Base-by-base conservation (phyloP, 495 filamentous ascomycete genomes). In the Hypoxylon lienhwacheense region DNA sequence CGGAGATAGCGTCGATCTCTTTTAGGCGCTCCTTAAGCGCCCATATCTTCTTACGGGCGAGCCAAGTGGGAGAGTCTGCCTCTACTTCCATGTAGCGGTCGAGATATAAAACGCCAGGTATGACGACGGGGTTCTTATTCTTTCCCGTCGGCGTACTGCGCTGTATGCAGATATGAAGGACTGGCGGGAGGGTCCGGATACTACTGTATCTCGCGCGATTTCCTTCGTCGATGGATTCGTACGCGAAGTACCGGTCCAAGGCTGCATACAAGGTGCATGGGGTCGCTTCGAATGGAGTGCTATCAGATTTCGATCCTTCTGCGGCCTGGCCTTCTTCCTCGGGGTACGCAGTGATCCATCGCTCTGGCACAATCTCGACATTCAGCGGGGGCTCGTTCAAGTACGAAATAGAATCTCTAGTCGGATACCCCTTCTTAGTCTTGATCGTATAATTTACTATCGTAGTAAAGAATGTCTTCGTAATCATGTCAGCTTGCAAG, bases 91-190 rank as follows among this genome's bases (percentile, higher is more conserved):
- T 85, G 68, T 92, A 98, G 10, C 91, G 82, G 70, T 97, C 93
- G 37, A 98, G 75, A 65, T 87, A 97, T 24, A 98, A 81, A 2
- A 78, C 83, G 41, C 92, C 84, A 12, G 82, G 79, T 16, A 98
- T 78, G 8, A 79, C 73, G 14, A 97, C 75, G 29, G 88, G 87
- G 40, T 91, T 84, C 20, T 85, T 83, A 7, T 90, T 90, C 56
- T 96, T 97, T 11, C 45, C 61, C 58, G 39, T 84, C 40, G 81
- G 91, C 25, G 85, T 83, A 6, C 85, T 84, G 15, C 93, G 82
- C 61, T 92, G 88, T 14, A 97, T 88, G 59, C 89, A 88, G 34
- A 98, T 83, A 65, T 96, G 90, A 11, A 97, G 74, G 35, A 97
- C 78, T 0, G 91, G 92, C 2, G 93, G 90, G 5, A 92, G 74